phyloP scores from a whole-genome alignment of 2,329 filamentous ascomycete species.

The Colletotrichum melonis region DNA sequence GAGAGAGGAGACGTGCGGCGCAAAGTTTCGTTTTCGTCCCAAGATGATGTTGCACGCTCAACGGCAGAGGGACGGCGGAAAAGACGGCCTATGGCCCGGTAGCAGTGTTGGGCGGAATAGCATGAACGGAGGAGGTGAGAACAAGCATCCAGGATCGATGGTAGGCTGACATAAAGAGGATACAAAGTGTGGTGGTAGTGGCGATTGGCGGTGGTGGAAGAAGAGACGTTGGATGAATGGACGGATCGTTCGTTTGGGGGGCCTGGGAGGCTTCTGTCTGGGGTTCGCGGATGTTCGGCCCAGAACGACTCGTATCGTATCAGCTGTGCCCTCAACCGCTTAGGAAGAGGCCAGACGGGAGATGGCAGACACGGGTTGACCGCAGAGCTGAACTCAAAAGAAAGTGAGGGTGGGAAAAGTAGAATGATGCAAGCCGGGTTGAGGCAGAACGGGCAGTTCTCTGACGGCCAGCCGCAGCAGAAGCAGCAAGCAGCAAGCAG shows the following conservation, averaged over 20 bases:
- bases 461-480: background rate
- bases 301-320: background rate
- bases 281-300: background rate
- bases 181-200: background rate
- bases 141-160: slow-evolving; percentile 35
- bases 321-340: background rate
- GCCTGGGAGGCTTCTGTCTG: background rate
- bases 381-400: background rate
- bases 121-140: slow-evolving; percentile 24
- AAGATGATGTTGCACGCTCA: slow-evolving; percentile 9
- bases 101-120: slow-evolving; percentile 15
- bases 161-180: background rate
- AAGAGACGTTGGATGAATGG: slow-evolving; percentile 17
- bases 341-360: background rate
- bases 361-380: background rate
- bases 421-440: background rate
- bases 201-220: background rate
- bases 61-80: slow-evolving; percentile 14
- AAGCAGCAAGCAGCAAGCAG: background rate
- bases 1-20: slow-evolving; percentile 30
- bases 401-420: background rate
- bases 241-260: slow-evolving; percentile 1
- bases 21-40: slow-evolving; percentile 36
- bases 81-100: slow-evolving; percentile 30
- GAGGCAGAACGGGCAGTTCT: background rate